Evolutionary conservation across 2,329 filamentous ascomycete genomes (phyloP), one percentile per base, ranked within the genome.

Genomic region (Xylariaceae sp.): DNA sequence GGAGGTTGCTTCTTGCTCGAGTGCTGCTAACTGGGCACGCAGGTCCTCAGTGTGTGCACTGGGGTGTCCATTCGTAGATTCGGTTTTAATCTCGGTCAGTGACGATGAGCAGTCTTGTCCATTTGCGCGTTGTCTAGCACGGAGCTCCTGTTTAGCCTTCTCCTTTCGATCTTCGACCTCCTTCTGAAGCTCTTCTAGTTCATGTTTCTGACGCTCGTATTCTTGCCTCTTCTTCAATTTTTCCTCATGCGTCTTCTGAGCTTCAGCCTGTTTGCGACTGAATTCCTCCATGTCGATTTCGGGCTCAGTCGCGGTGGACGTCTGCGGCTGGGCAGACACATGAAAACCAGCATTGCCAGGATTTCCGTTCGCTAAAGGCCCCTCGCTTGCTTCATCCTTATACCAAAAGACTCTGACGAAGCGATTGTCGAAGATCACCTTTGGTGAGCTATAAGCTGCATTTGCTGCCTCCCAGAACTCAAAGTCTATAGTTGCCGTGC

Each of bases 381-480:
- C 56, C 2, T 67, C 64, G 12, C 69, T 54, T 2, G 63, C 63
- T 40, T 79, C 76, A 6, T 80, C 78, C 60, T 83, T 86, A 64
- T 83, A 79, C 89, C 89, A 93, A 62, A 87, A 91, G 0, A 93
- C 86, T 62, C 90, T 92, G 45, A 94, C 89, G 61, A 94, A 94
- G 11, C 89, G 79, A 60, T 93, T 94, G 62, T 92, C 87, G 64
- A 93, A 94, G 42, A 94, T 86, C 43, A 85, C 86, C 64, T 90
- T 90, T 0, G 89, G 89, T 9, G 87, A 91, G 43, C 80, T 79
- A 66, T 89, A 90, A 2, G 89, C 89, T 14, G 81, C 79, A 53
- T 84, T 81, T 13, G 89, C 89, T 13, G 82, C 72, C 6, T 77
- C 77, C 78, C 86, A 88, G 40, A 76, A 77, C 46, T 83, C 79